Percentiles rank a stretch among this genome's conserved stretches.
These are phyloP conservation scores for Sporothrix luriei DNA, from an alignment of 2,329 filamentous ascomycete species.

Conservation along the genomic window DNA sequence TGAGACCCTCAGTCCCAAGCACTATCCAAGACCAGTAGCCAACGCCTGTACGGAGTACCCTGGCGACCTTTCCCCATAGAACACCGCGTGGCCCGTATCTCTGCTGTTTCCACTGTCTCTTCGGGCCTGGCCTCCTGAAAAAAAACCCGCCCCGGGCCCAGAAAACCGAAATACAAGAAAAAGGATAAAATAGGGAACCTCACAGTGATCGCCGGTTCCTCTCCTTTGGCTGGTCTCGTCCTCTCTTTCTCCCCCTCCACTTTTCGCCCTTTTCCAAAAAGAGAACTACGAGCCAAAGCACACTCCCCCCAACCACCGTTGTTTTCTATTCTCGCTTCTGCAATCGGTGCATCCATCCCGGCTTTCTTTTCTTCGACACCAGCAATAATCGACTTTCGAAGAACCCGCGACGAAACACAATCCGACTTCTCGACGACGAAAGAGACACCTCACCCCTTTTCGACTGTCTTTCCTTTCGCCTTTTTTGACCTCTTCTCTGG, in stretches of 20 bases:
- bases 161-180: not conserved
- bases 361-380: slow-evolving; percentile 22
- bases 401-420: not conserved
- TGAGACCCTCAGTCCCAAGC: slow-evolving; percentile 27
- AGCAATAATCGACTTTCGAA: not conserved
- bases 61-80: slow-evolving; percentile 36
- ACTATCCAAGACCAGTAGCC: slow-evolving; percentile 23
- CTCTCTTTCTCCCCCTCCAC: slow-evolving; percentile 28
- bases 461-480: not conserved
- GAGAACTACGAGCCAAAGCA: slow-evolving; percentile 21
- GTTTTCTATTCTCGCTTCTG: slow-evolving; percentile 28
- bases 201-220: slow-evolving; percentile 31
- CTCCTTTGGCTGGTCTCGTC: slow-evolving; percentile 12
- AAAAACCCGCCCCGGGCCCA: slow-evolving; percentile 21
- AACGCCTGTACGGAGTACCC: slow-evolving; percentile 33
- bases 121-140: slow-evolving; percentile 21
- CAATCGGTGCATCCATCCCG: slow-evolving; percentile 26
- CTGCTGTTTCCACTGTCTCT: not conserved
- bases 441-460: not conserved
- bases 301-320: slow-evolving; percentile 33
- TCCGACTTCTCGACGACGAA: not conserved
- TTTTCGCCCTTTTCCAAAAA: slow-evolving; percentile 27
- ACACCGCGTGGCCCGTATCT: slow-evolving; percentile 31
- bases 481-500: not conserved
- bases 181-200: slow-evolving; percentile 31